Conservation (phyloP, 345 rosid species). For the Gossypium raimondii region DNA sequence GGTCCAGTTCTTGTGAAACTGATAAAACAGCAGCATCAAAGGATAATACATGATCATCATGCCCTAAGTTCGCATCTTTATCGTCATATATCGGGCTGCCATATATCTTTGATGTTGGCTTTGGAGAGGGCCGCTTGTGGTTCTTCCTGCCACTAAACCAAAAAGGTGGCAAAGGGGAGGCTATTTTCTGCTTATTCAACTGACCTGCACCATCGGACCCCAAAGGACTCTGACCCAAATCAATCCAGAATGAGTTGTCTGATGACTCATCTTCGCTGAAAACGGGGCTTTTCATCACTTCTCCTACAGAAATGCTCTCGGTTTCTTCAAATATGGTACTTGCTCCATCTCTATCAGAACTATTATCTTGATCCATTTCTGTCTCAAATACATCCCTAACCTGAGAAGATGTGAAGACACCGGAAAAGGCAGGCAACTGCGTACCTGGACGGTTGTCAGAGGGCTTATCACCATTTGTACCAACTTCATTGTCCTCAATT, state of each 20-base stretch:
- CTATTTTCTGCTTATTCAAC: slow-evolving; percentile 48
- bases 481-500: slow-evolving; percentile 48
- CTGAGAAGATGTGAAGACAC: slow-evolving; percentile 79
- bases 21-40: slow-evolving; percentile 94
- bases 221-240: slow-evolving; percentile 90
- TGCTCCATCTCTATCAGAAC: slow-evolving; percentile 76
- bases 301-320: slow-evolving; percentile 87
- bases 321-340: slow-evolving; percentile 94
- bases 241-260: slow-evolving; percentile 85
- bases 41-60: slow-evolving; percentile 59
- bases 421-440: slow-evolving; percentile 92
- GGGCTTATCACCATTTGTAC: slow-evolving; percentile 46
- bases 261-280: slow-evolving; percentile 95
- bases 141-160: slow-evolving; percentile 73
- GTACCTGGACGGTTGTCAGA: slow-evolving; percentile 51
- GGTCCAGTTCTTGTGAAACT: slow-evolving; percentile 71
- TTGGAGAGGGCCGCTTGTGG: slow-evolving; percentile 58
- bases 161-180: slow-evolving; percentile 57
- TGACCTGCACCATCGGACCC: slow-evolving; percentile 59
- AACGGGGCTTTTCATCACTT: slow-evolving; percentile 92
- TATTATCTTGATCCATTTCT: slow-evolving; percentile 78
- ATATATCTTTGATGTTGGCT: slow-evolving; percentile 50
- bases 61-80: slow-evolving; percentile 37
- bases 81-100: slow-evolving; percentile 69
- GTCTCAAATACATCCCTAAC: slow-evolving; percentile 88